These are phyloP conservation scores for Podosphaera xanthii DNA, from an alignment of 2,329 filamentous ascomycete species.

Conservation along the genomic window DNA sequence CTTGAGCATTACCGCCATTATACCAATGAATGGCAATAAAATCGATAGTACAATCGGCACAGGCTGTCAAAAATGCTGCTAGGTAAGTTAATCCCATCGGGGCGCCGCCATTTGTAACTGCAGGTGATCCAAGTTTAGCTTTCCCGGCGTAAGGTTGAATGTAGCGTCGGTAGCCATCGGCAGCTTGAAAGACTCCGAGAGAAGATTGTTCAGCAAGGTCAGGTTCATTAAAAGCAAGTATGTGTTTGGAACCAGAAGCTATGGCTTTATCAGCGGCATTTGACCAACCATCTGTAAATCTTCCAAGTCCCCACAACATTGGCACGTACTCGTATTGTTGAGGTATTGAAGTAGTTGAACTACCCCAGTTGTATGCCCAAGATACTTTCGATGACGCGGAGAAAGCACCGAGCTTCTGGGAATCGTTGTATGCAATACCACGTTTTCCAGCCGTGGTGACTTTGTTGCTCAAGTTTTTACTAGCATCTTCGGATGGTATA, in stretches of 20 bases:
- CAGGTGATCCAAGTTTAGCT: constrained; percentile 23
- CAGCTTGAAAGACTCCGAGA: constrained; percentile 17
- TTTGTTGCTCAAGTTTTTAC: background rate
- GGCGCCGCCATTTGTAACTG: constrained; percentile 23
- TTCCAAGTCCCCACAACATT: constrained; percentile 35
- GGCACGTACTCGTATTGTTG: constrained; percentile 35
- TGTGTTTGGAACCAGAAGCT: constrained; percentile 26
- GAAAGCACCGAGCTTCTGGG: constrained; percentile 28
- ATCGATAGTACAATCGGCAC: constrained; percentile 22
- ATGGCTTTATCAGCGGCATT: constrained; percentile 28
- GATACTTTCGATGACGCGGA: constrained; percentile 19
- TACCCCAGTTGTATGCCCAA: constrained; percentile 51
- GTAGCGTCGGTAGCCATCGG: constrained; percentile 19
- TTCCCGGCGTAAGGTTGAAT: constrained; percentile 23
- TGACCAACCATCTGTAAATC: constrained; percentile 27
- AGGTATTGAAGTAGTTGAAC: constrained; percentile 18
- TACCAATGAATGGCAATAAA: constrained; percentile 26
- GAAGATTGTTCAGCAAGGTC: constrained; percentile 38
- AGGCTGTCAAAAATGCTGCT: constrained; percentile 20
- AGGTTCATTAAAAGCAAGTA: constrained; percentile 53
- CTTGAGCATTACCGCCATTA: constrained; percentile 16
- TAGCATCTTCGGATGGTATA: background rate
- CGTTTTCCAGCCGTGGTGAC: constrained; percentile 22
- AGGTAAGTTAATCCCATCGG: constrained; percentile 23
- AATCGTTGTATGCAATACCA: constrained; percentile 45